phyloP scores from a whole-genome alignment of 441 rosid species.

The Macaranga tanarius region DNA sequence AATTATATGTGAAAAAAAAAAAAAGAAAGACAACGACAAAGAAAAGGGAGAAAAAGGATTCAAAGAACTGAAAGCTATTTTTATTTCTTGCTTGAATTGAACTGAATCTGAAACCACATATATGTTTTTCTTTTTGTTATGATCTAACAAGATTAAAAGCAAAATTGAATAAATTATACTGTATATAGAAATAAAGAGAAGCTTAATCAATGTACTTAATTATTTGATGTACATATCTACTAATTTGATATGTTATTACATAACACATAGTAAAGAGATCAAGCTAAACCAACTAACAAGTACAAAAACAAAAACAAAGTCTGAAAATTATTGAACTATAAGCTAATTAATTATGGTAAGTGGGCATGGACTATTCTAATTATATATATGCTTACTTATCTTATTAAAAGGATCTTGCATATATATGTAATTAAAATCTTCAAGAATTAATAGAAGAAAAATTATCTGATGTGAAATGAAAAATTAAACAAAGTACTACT shows the following conservation, averaged over 20 bases:
- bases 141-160: slow-evolving; percentile 15
- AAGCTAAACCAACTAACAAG: too few relatives aligned
- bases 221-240: too few relatives aligned
- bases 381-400: too few relatives aligned
- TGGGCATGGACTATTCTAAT: too few relatives aligned
- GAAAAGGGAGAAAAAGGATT: background rate
- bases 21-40: background rate
- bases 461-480: background rate
- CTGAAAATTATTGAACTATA: too few relatives aligned
- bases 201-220: too few relatives aligned
- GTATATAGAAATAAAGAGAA: too few relatives aligned
- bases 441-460: background rate
- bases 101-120: slow-evolving; percentile 9
- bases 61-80: slow-evolving; percentile 8
- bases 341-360: too few relatives aligned
- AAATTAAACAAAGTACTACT: background rate
- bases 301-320: too few relatives aligned
- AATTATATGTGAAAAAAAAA: background rate
- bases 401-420: too few relatives aligned
- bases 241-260: too few relatives aligned
- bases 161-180: background rate
- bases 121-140: slow-evolving; percentile 20
- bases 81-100: slow-evolving; percentile 6
- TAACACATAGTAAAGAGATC: background rate
- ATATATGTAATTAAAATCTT: too few relatives aligned